A percentile compares a stretch with the other conserved stretches of the same genome.
These are phyloP conservation scores for Starmerella roubikii DNA, from an alignment of 805 yeast genomes.

Conservation along the genomic window DNA sequence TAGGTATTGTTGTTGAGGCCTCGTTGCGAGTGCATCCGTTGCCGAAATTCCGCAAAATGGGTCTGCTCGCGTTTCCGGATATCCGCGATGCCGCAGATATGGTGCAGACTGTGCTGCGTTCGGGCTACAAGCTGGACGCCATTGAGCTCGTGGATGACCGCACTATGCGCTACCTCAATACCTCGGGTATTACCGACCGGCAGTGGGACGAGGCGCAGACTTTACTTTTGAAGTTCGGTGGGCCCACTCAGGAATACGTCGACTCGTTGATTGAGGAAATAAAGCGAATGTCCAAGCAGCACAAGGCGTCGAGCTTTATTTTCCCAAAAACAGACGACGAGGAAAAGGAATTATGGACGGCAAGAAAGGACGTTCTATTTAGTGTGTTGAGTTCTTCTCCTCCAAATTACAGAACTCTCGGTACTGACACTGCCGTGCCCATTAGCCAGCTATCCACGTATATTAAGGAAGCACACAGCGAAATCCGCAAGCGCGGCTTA, in stretches of 20 bases:
- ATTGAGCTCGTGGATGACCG: slow-evolving; percentile 62
- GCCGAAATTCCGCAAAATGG: slow-evolving; percentile 38
- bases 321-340: slow-evolving; percentile 56
- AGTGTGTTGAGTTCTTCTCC: slow-evolving; percentile 57
- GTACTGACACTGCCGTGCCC: slow-evolving; percentile 88
- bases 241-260: slow-evolving; percentile 34
- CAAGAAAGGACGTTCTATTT: slow-evolving; percentile 67
- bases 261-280: slow-evolving; percentile 39
- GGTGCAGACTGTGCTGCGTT: slow-evolving; percentile 46
- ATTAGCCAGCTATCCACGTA: slow-evolving; percentile 52
- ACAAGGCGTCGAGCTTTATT: slow-evolving; percentile 40
- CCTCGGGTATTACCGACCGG: slow-evolving; percentile 39
- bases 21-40: slow-evolving; percentile 34
- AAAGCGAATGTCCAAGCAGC: slow-evolving; percentile 16
- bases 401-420: slow-evolving; percentile 59
- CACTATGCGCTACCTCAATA: slow-evolving; percentile 62
- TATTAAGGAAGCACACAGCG: slow-evolving; percentile 48
- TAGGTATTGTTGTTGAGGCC: slow-evolving; percentile 41
- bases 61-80: slow-evolving; percentile 44
- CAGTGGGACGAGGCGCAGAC: slow-evolving; percentile 61
- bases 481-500: slow-evolving; percentile 40
- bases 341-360: slow-evolving; percentile 65
- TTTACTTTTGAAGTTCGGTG: slow-evolving; percentile 39
- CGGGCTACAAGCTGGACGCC: slow-evolving; percentile 61
- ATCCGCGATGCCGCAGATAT: slow-evolving; percentile 9